Conservation (phyloP, 2,329 filamentous ascomycete species). For the Claviceps maximensis region DNA sequence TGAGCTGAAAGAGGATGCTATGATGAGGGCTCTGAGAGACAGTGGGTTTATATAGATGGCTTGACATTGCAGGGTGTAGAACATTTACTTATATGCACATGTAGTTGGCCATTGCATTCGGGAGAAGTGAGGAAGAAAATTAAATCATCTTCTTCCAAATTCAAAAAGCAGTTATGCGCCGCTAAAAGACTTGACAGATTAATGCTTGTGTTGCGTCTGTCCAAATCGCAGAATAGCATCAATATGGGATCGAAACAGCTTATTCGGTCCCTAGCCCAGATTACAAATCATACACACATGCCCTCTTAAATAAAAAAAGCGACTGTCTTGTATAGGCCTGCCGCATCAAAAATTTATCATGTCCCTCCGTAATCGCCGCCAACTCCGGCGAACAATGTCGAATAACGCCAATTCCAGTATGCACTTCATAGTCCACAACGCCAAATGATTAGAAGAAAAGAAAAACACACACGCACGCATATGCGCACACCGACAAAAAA, state of each 20-base stretch:
- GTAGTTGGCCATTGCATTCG: background rate
- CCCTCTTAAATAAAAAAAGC: background rate
- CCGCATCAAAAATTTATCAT: background rate
- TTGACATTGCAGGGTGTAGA: background rate
- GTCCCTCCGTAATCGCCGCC: background rate
- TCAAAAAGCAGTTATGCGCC: background rate
- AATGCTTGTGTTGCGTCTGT: background rate
- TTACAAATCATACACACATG: background rate
- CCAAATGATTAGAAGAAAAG: background rate
- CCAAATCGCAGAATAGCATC: background rate
- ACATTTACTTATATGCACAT: background rate
- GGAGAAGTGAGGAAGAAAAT: background rate
- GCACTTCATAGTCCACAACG: background rate
- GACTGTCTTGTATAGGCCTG: background rate
- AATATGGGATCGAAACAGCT: background rate
- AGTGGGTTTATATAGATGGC: constrained; percentile 22
- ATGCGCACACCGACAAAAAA: background rate
- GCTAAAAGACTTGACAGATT: background rate
- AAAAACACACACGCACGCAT: background rate
- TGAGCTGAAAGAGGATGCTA: constrained; percentile 25
- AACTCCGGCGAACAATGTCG: background rate
- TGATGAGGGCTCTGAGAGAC: constrained; percentile 31
- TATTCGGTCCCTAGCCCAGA: background rate
- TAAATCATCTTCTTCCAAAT: background rate
- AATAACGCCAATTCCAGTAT: background rate